Percentiles rank a stretch among this genome's conserved stretches.
These are phyloP conservation scores for Telopea speciosissima DNA, from an alignment of 177 flowering plant genomes.

Conservation along the genomic window DNA sequence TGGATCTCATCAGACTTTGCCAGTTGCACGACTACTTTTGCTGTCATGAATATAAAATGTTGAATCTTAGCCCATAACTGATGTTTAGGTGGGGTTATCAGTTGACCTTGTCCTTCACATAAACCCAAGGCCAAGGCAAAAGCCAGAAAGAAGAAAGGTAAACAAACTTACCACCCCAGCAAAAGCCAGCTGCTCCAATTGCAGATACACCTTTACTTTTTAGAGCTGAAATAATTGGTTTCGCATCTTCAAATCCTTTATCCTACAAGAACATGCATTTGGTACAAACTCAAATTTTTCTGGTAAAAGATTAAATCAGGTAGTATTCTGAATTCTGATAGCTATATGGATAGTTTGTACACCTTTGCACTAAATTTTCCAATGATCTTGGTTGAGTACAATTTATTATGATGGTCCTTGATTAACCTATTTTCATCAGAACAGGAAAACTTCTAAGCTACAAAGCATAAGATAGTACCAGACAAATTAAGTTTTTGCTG, in stretches of 20 bases:
- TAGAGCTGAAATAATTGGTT: conserved; percentile 51
- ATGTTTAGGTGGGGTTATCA: neutral
- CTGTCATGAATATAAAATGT: conserved; percentile 24
- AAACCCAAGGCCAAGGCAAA: too few species aligned
- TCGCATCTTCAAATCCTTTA: conserved; percentile 75
- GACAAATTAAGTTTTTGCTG: too few species aligned
- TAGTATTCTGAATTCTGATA: too few species aligned
- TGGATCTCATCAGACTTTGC: conserved; percentile 34
- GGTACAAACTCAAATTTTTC: neutral
- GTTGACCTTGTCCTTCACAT: neutral
- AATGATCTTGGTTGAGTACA: too few species aligned
- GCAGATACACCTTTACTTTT: conserved; percentile 53
- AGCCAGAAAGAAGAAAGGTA: neutral
- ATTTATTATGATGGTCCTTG: too few species aligned
- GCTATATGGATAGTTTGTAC: neutral
- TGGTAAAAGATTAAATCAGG: neutral
- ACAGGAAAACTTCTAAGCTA: neutral
- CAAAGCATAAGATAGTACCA: too few species aligned
- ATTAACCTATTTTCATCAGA: neutral
- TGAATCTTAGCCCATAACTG: conserved; percentile 1
- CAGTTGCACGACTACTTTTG: conserved; percentile 48
- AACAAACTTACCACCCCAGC: conserved; percentile 77
- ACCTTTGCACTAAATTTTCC: too few species aligned
- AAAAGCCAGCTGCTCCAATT: conserved; percentile 77
- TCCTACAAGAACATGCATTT: conserved; percentile 32